Evolutionary conservation across 495 filamentous ascomycete species (phyloP).

Genomic region (Penicillium alfredii): DNA sequence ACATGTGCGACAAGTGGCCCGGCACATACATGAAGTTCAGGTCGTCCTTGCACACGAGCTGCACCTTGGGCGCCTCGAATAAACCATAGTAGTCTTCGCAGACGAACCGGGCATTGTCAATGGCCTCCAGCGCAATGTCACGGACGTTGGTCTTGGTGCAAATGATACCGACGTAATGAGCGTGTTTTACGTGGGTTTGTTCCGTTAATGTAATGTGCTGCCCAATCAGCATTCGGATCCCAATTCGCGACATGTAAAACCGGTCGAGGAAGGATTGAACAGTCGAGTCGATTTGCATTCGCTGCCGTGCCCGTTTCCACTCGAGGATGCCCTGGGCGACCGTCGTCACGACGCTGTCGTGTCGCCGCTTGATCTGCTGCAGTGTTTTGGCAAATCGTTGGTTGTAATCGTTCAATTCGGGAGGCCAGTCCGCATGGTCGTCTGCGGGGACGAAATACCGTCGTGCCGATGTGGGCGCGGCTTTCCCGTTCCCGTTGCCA

Average conservation of each 20-base stretch:
- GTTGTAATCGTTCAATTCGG: conserved; percentile 92
- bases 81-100: conserved; percentile 98
- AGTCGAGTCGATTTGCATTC: conserved; percentile 96
- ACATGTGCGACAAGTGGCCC: conserved; percentile 95
- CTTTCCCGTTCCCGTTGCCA: conserved; percentile 44
- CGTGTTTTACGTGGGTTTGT: conserved; percentile 78
- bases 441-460: conserved; percentile 92
- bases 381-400: conserved; percentile 77
- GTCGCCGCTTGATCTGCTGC: conserved; percentile 87
- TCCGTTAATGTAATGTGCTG: conserved; percentile 97
- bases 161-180: conserved; percentile 94
- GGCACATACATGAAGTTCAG: conserved; percentile 99
- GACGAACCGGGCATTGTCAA: conserved; percentile 96
- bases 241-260: conserved; percentile 99
- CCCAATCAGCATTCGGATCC: conserved; percentile 97
- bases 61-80: conserved; percentile 94
- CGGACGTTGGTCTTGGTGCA: conserved; percentile 96
- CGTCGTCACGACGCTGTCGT: conserved; percentile 95
- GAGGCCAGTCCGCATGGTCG: conserved; percentile 84
- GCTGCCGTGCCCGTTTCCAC: conserved; percentile 92
- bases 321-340: conserved; percentile 92
- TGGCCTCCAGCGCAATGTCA: conserved; percentile 94
- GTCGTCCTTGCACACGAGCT: conserved; percentile 88
- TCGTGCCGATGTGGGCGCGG: conserved; percentile 39
- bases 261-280: conserved; percentile 96